A percentile compares a stretch with the other conserved stretches of the same genome.
These are phyloP conservation scores for Cylindrodendrum hubeiense DNA, from an alignment of 2,329 filamentous ascomycete genomes.

Conservation along the genomic window DNA sequence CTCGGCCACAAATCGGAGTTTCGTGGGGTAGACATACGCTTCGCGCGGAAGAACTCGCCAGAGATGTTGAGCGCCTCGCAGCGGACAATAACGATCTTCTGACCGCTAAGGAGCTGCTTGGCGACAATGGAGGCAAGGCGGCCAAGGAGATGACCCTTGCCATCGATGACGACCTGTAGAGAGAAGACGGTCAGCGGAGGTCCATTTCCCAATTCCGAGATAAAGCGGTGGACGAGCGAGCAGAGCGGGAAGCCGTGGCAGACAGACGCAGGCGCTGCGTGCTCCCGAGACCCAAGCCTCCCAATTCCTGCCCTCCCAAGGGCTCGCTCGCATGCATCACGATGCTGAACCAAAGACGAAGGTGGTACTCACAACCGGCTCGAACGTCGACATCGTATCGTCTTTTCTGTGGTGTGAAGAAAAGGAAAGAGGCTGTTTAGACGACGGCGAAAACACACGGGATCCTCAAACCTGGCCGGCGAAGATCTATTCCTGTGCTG, in stretches of 20 bases:
- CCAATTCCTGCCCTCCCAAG: conserved; percentile 32
- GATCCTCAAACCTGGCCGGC: conserved; percentile 53
- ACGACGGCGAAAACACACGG: conserved; percentile 49
- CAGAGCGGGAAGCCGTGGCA: conserved; percentile 7
- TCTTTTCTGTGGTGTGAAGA: conserved; percentile 50
- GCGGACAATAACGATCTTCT: conserved; percentile 99
- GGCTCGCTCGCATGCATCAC: conserved; percentile 38
- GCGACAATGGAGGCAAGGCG: conserved; percentile 97
- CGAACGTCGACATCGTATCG: conserved; percentile 75
- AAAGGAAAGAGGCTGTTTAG: conserved; percentile 51
- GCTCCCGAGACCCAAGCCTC: conserved; percentile 28
- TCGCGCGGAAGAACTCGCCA: conserved; percentile 99
- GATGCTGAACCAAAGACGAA: conserved; percentile 27
- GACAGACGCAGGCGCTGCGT: conserved; percentile 28
- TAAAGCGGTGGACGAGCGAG: conserved; percentile 25
- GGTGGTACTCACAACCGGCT: conserved; percentile 74
- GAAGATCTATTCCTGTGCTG: conserved; percentile 56
- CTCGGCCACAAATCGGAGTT: conserved; percentile 34
- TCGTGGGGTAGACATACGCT: conserved; percentile 81
- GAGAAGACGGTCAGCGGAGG: conserved; percentile 40
- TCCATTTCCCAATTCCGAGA: conserved; percentile 27
- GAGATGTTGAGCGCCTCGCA: conserved; percentile 99
- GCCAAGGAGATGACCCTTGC: conserved; percentile 99
- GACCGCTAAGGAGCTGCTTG: conserved; percentile 98
- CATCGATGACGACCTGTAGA: conserved; percentile 94